phyloP scores from a whole-genome alignment of 176 grass and related monocot species.

The Tillandsia leiboldiana region DNA sequence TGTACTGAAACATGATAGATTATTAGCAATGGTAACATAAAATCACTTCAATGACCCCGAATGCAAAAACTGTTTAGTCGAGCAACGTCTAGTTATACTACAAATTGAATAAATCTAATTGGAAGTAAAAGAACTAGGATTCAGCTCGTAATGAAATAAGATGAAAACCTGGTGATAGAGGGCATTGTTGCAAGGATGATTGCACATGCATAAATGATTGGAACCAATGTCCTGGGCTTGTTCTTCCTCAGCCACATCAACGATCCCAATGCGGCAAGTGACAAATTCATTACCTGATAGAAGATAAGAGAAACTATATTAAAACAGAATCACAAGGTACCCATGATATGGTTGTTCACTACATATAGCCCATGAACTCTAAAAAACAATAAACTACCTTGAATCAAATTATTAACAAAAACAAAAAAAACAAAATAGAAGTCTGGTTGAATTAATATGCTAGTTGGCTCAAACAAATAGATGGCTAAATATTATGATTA shows the following conservation, averaged over 20 bases:
- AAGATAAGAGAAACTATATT: conserved; percentile 13
- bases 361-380: too few relatives aligned
- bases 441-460: neutral
- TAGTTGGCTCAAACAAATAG: neutral
- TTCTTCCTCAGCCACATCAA: conserved; percentile 99
- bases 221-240: conserved; percentile 80
- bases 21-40: neutral
- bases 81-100: neutral
- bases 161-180: conserved; percentile 72
- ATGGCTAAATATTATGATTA: neutral
- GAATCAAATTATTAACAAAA: too few relatives aligned
- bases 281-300: conserved; percentile 80
- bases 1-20: neutral
- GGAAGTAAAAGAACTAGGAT: neutral
- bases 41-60: too few relatives aligned
- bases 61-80: too few relatives aligned
- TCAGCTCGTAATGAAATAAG: neutral
- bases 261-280: conserved; percentile 77
- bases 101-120: neutral
- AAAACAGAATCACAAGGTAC: neutral
- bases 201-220: conserved; percentile 92
- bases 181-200: conserved; percentile 92
- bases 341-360: too few relatives aligned
- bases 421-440: too few relatives aligned
- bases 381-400: too few relatives aligned